Percentiles rank a stretch among this genome's conserved stretches.
Conservation (phyloP, 2,329 filamentous ascomycete species). For the Fusarium sp. region DNA sequence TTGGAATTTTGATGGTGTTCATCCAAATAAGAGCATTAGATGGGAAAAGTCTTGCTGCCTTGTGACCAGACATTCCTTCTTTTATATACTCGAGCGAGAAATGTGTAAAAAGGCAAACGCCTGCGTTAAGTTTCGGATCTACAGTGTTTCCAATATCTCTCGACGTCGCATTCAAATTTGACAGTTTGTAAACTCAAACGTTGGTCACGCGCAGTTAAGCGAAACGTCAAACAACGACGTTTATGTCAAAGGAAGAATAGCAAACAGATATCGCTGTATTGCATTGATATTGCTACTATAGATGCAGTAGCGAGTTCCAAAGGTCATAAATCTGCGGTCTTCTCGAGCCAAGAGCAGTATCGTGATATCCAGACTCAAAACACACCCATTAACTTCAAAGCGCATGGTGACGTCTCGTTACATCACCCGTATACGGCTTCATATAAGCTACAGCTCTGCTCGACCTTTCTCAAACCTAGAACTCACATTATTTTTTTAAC, state of each 20-base stretch:
- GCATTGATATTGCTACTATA: no score
- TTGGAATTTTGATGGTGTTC: background rate
- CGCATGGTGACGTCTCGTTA: background rate
- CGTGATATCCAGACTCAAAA: background rate
- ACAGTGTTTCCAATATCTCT: background rate
- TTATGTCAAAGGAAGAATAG: background rate
- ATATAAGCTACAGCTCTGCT: background rate
- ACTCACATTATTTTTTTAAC: no score
- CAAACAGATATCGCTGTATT: background rate
- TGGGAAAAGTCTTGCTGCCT: background rate
- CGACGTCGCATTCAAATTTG: background rate
- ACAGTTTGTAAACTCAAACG: background rate
- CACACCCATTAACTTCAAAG: background rate
- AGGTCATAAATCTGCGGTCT: background rate
- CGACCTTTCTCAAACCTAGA: background rate
- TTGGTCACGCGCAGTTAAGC: background rate
- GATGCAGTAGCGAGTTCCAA: no score
- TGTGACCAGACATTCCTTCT: background rate
- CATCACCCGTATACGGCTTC: background rate
- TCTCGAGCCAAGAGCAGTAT: background rate
- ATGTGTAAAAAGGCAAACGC: background rate
- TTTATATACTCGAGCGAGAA: background rate
- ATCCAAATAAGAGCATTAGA: background rate
- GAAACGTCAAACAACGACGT: background rate
- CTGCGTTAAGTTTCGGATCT: background rate